Evolutionary conservation across 2,329 filamentous ascomycete species (phyloP), one percentile per base, ranked within the genome.

Genomic region (Ophiostoma sp.): DNA sequence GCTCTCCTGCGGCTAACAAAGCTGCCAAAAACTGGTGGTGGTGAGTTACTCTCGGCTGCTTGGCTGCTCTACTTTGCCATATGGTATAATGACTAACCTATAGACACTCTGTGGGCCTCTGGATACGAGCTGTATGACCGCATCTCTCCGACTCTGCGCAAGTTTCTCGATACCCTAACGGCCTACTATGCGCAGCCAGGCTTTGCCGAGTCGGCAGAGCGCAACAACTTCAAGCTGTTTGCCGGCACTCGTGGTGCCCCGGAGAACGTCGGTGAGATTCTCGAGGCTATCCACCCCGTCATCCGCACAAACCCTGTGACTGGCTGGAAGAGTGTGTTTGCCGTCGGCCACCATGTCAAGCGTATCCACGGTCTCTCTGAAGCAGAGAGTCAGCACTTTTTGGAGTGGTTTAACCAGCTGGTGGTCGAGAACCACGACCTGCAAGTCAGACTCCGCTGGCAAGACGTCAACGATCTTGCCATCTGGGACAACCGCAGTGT

Each of bases 111-210:
- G 5, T 90, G 87, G 86, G 87, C 87, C 0, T 87, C 85, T 0
- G 86, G 86, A 0, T 89, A 89, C 73, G 87, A 89, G 72, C 76
- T 89, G 12, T 90, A 88, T 73, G 87, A 90, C 73, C 82, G 85
- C 41, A 79, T 90, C 69, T 87, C 84, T 4, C 77, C 79, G 2
- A 78, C 84, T 0, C 84, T 70, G 18, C 66, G 67, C 18, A 9
- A 16, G 2, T 88, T 89, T 75, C 79, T 89, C 41, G 86, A 89
- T 67, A 75, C 76, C 11, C n/a, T 55, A 18, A 55, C 49, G n/a
- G 49, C 49, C 9, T 55, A 55, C 49, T 55, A 27, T 18, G 49
- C 49, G n/a, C 49, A 55, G 27, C 49, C 49, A 6, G 49, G 49
- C 4, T 55, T 55, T 9, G n/a, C 49, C 2, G n/a, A 55, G 1